Conservation (phyloP, 306 rosid genomes). For the Trifolium subterraneum region DNA sequence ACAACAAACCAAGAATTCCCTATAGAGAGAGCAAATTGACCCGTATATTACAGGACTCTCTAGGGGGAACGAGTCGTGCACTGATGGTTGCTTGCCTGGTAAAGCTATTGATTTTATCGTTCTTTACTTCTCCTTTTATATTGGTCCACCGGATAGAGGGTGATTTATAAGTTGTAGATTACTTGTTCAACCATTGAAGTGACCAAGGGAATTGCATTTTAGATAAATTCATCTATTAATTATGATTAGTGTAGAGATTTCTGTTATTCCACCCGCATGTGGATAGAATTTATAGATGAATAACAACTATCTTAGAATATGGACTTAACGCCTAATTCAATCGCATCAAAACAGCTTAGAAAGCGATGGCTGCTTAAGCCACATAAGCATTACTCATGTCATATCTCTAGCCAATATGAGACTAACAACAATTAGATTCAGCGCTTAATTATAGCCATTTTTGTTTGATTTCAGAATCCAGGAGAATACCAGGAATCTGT, state of each 20-base stretch:
- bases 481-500: constrained; percentile 96
- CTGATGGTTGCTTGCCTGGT: constrained; percentile 97
- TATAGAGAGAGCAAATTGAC: constrained; percentile 96
- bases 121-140: constrained; percentile 19
- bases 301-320: neutral
- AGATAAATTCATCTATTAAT: constrained; percentile 13
- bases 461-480: constrained; percentile 69
- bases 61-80: constrained; percentile 85
- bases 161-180: constrained; percentile 17
- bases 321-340: neutral
- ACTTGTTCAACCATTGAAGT: constrained; percentile 21
- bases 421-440: neutral
- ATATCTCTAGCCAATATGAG: neutral
- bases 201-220: neutral
- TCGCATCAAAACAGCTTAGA: neutral
- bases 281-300: no score
- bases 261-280: neutral
- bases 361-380: neutral
- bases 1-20: constrained; percentile 70
- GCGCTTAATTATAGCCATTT: constrained; percentile 4
- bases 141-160: constrained; percentile 8
- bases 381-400: neutral
- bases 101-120: constrained; percentile 33
- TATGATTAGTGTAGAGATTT: neutral
- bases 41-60: constrained; percentile 89